Conservation (phyloP, 345 rosid genomes). For the Camelina sativa region DNA sequence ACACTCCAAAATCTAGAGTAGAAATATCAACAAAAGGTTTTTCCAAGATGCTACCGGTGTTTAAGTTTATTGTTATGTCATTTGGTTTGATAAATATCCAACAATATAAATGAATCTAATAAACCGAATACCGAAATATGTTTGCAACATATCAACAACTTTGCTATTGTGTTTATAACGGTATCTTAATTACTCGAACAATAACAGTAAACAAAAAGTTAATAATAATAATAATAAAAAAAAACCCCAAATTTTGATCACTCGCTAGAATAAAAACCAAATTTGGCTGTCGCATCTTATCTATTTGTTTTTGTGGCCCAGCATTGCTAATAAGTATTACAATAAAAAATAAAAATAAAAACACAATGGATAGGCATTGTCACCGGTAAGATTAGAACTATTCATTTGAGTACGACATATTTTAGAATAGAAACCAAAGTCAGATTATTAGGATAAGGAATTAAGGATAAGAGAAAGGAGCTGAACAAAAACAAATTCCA, state of each 20-base stretch:
- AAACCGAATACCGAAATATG: no score
- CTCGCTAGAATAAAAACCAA: neutral
- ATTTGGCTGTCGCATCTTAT: constrained; percentile 21
- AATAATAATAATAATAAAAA: neutral
- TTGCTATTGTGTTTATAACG: no score
- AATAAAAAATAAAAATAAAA: neutral
- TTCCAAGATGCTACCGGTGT: no score
- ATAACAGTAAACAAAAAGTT: no score
- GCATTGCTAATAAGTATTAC: neutral
- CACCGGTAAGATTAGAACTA: neutral
- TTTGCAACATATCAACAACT: no score
- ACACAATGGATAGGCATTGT: constrained; percentile 13
- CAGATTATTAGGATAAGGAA: neutral
- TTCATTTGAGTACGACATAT: neutral
- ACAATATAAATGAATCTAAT: no score
- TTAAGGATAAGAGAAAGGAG: neutral
- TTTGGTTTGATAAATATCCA: no score
- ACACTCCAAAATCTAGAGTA: no score
- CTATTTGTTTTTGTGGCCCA: neutral
- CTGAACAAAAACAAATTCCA: neutral
- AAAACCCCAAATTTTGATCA: neutral
- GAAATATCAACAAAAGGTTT: no score
- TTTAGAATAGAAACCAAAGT: neutral
- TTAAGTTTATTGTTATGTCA: no score
- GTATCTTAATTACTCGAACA: no score